Percentiles rank a stretch among this genome's conserved stretches.
Evolutionary conservation across 805 yeast species (phyloP).

Genomic region (Schizosaccharomyces octosporus): DNA sequence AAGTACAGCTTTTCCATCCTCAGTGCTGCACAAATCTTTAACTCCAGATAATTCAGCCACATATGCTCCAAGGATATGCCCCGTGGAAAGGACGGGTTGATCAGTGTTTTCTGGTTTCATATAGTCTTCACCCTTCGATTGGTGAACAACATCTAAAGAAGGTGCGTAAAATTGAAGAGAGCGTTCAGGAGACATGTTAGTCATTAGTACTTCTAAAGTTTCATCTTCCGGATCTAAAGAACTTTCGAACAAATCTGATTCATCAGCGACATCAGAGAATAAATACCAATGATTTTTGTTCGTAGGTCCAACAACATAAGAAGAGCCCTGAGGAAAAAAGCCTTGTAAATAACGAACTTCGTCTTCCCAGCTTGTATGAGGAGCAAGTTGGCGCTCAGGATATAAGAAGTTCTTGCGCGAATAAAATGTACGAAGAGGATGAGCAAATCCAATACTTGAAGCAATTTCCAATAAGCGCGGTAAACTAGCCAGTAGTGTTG

Average conservation of each 20-base stretch:
- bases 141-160: slow-evolving; percentile 3
- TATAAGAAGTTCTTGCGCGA: slow-evolving; percentile 84
- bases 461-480: slow-evolving; percentile 35
- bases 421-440: slow-evolving; percentile 51
- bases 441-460: slow-evolving; percentile 18
- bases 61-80: slow-evolving; percentile 53
- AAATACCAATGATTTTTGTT: slow-evolving; percentile 65
- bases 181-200: slow-evolving; percentile 36
- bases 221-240: slow-evolving; percentile 22
- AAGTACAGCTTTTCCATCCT: slow-evolving; percentile 22
- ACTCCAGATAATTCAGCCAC: slow-evolving; percentile 42
- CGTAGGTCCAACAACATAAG: slow-evolving; percentile 58
- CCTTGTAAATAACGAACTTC: slow-evolving; percentile 50
- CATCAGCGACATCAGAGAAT: slow-evolving; percentile 16
- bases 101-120: slow-evolving; percentile 7
- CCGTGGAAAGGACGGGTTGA: slow-evolving; percentile 25
- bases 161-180: slow-evolving; percentile 34
- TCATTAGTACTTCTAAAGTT: slow-evolving; percentile 78
- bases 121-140: not conserved
- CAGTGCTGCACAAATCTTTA: not conserved
- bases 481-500: slow-evolving; percentile 64
- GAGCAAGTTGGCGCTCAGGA: slow-evolving; percentile 56
- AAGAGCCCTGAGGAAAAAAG: slow-evolving; percentile 34
- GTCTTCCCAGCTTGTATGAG: slow-evolving; percentile 65
- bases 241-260: not conserved